Base-by-base conservation (phyloP, 2,329 filamentous ascomycete species). In the Tolypocladium amazonense region DNA sequence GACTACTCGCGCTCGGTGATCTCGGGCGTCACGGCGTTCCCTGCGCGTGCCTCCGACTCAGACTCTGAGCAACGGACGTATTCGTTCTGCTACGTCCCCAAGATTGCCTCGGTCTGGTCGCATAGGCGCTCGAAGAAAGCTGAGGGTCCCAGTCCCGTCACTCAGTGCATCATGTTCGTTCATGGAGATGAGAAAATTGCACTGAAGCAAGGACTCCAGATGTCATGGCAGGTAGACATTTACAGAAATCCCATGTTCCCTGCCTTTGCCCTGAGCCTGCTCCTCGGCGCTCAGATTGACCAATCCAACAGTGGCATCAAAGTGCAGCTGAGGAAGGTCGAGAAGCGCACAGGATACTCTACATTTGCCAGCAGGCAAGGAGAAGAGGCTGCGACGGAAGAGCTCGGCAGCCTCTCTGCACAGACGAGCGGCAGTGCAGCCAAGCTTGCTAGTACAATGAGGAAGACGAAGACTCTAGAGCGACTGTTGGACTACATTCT, bases 61-160 rank as follows among this genome's bases (percentile, higher is more conserved):
- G 56, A 62, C 3, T 38, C 39, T 2, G 57, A 64, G 5, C 58
- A 62, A 8, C 66, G 65, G 15, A 61, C 71, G 4, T 73, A 70
- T 58, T 67, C 70, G 2, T 70, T 75, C 59, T 70, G 69, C 58
- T 75, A 75, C 53, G 68, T 70, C 23, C 75, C 75, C 2, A 76
- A 76, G 57, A 62, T 76, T 30, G 74, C 71, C 8, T 66, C 69
- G 20, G 64, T 72, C 30, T 76, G 75, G 75, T 73, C 73, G 2
- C 67, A 73, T 55, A 62, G 62, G 35, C 58, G 56, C 35, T 65
- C 64, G 27, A 59, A 8, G 2, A n/a, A 12, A 4, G 25, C 58
- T 5, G 57, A 59, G 6, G 61, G 62, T 18, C 52, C 61, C 8
- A 15, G 18, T 18, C 52, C 62, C 12, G 57, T 67, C n/a, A 75